Conservation (phyloP, 805 yeast species). For the Pichia pseudocactophila region DNA sequence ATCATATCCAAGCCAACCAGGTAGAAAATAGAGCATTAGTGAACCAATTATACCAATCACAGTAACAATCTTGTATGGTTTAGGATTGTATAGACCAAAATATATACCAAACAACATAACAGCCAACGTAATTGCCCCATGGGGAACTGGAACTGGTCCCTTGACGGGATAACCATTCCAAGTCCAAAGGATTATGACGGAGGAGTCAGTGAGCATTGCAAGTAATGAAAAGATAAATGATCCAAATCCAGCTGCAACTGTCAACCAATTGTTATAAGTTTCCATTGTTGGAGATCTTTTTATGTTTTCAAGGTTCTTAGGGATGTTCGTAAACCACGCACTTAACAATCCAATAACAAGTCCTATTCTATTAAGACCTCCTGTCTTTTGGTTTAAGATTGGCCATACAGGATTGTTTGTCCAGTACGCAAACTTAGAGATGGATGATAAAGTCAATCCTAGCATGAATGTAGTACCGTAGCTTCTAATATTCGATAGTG, state of each 20-base stretch:
- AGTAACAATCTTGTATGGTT: slow-evolving; percentile 15
- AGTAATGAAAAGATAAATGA: slow-evolving; percentile 62
- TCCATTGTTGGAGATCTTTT: background rate
- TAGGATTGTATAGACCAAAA: slow-evolving; percentile 31
- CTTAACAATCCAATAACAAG: slow-evolving; percentile 51
- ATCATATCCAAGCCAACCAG: slow-evolving; percentile 63
- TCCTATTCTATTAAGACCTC: slow-evolving; percentile 77
- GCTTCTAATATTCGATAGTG: slow-evolving; percentile 25
- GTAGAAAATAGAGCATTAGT: slow-evolving; percentile 37
- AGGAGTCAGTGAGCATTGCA: slow-evolving; percentile 73
- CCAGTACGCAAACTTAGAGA: slow-evolving; percentile 64
- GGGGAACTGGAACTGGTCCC: slow-evolving; percentile 84
- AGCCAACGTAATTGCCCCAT: slow-evolving; percentile 58
- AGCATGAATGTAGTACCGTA: slow-evolving; percentile 50
- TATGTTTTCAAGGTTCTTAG: slow-evolving; percentile 7
- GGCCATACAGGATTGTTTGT: slow-evolving; percentile 97
- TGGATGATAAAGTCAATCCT: slow-evolving; percentile 68
- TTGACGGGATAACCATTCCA: slow-evolving; percentile 91
- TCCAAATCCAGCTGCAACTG: slow-evolving; percentile 66
- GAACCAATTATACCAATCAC: slow-evolving; percentile 41
- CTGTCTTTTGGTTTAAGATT: slow-evolving; percentile 73
- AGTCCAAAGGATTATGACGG: slow-evolving; percentile 85
- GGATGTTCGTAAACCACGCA: slow-evolving; percentile 46
- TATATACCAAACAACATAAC: slow-evolving; percentile 52
- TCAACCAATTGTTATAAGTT: slow-evolving; percentile 21